Evolutionary conservation across 1,139 yeast species (phyloP), one percentile per base, ranked within the genome.

Genomic region (Blastobotrys serpentis): DNA sequence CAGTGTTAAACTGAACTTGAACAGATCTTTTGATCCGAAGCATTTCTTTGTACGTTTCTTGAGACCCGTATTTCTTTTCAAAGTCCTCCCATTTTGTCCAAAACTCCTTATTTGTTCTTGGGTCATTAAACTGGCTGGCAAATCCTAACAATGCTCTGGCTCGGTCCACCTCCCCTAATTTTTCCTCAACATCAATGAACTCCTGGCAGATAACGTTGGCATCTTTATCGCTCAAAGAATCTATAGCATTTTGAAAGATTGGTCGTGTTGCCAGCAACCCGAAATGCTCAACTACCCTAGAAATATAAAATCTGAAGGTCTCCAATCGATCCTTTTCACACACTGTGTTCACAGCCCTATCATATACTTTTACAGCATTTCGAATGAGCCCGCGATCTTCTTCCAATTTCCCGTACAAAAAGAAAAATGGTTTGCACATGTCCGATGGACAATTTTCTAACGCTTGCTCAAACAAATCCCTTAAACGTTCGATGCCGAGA

Each of bases 391-490:
- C 82, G 29, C 71, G 63, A 5, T 67, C 68, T 52, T 75, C 77
- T 59, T 88, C 96, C 58, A 80, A 79, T 40, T 81, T 70, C 1
- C 84, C 78, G 61, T 84, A 86, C 40, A 80, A 60, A 1, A 81
- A 53, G 51, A 73, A 76, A 1, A 87, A 69, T 0, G 79, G 67
- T 51, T 77, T 77, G 23, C 75, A 65, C 19, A 71, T 62, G 54
- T 71, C 67, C 0, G 74, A 59, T 0, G 87, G 86, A 52, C 85
- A 76, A 13, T 64, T 65, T 23, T 65, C 72, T 30, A 77, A 59
- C 3, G 79, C 82, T 43, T 81, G 81, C 49, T 87, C 95, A 65
- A 86, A 88, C 16, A 86, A 61, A 53, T 86, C 95, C 36, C 95
- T 69, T 4, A 86, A 67, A 52, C 87, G 69, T 57, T 87, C 96